phyloP scores from a whole-genome alignment of 495 filamentous ascomycete species.

The Tuber magnatum region DNA sequence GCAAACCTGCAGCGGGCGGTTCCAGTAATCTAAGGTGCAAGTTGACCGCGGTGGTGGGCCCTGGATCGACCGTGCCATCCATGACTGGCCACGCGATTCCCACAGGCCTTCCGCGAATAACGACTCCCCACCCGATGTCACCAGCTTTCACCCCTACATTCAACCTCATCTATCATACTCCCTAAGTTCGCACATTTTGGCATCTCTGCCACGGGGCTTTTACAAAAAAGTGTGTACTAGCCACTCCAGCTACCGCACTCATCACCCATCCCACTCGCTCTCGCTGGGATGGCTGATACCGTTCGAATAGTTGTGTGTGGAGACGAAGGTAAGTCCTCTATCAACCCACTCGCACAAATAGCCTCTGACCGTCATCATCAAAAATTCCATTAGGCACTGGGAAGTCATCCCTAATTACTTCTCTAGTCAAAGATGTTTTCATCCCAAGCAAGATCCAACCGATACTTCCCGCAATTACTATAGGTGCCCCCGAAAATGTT shows the following conservation, averaged over 20 bases:
- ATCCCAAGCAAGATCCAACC: constrained; percentile 89
- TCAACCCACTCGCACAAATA: constrained; percentile 51
- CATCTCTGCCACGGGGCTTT: background rate
- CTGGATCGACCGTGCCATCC: background rate
- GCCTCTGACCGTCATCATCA: constrained; percentile 26
- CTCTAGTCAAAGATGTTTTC: constrained; percentile 88
- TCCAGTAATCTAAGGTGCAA: background rate
- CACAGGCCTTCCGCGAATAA: background rate
- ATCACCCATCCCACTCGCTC: background rate
- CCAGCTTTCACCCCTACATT: background rate
- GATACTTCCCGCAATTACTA: constrained; percentile 85
- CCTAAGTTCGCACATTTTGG: background rate
- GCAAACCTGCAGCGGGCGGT: background rate
- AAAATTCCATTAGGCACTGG: constrained; percentile 46
- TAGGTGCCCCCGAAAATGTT: constrained; percentile 89
- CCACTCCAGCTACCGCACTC: background rate
- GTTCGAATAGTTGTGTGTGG: constrained; percentile 96
- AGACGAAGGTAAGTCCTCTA: constrained; percentile 60
- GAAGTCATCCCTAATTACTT: constrained; percentile 65
- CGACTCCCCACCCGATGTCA: background rate
- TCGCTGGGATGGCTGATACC: constrained; percentile 40
- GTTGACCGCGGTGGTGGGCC: background rate
- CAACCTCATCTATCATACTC: background rate
- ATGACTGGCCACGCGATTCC: background rate
- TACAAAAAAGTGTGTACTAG: background rate